phyloP scores from a whole-genome alignment of 2,329 filamentous ascomycete genomes.

The Aschersonia sp. region DNA sequence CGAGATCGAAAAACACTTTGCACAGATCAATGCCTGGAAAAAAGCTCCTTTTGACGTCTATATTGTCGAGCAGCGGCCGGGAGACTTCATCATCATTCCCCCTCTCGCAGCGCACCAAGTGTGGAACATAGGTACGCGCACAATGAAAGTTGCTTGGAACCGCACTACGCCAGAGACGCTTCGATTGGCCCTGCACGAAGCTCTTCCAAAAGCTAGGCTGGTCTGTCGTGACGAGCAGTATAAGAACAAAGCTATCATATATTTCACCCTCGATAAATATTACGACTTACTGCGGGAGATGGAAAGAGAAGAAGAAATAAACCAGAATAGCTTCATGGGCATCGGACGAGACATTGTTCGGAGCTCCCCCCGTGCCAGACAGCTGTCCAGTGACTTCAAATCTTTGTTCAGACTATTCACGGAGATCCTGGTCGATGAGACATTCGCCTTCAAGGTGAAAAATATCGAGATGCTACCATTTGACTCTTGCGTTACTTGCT shows the following conservation, averaged over 20 bases:
- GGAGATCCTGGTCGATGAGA: slow-evolving; percentile 69
- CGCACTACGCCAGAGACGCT: slow-evolving; percentile 85
- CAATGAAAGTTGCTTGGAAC: slow-evolving; percentile 98
- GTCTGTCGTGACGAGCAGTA: slow-evolving; percentile 97
- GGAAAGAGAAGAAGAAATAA: slow-evolving; percentile 32
- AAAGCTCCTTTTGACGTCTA: slow-evolving; percentile 88
- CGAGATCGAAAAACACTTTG: slow-evolving; percentile 93
- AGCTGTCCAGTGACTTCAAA: slow-evolving; percentile 73
- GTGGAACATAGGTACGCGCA: slow-evolving; percentile 92
- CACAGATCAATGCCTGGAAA: slow-evolving; percentile 90
- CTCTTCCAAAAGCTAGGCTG: slow-evolving; percentile 73
- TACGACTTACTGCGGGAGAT: slow-evolving; percentile 40
- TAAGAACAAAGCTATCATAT: slow-evolving; percentile 94
- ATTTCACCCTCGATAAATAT: slow-evolving; percentile 76
- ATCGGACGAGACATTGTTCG: slow-evolving; percentile 30
- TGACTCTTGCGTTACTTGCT: slow-evolving; percentile 86
- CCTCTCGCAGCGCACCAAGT: slow-evolving; percentile 92
- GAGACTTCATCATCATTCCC: slow-evolving; percentile 88
- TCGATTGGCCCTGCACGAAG: slow-evolving; percentile 72
- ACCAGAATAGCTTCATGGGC: slow-evolving; percentile 30
- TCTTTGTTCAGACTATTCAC: slow-evolving; percentile 67
- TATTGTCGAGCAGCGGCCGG: slow-evolving; percentile 76
- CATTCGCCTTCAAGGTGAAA: slow-evolving; percentile 61
- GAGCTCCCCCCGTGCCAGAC: slow-evolving; percentile 36
- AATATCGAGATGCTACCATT: slow-evolving; percentile 65